phyloP scores from a whole-genome alignment of 1,139 yeast species.

The Kazachstania sp. region DNA sequence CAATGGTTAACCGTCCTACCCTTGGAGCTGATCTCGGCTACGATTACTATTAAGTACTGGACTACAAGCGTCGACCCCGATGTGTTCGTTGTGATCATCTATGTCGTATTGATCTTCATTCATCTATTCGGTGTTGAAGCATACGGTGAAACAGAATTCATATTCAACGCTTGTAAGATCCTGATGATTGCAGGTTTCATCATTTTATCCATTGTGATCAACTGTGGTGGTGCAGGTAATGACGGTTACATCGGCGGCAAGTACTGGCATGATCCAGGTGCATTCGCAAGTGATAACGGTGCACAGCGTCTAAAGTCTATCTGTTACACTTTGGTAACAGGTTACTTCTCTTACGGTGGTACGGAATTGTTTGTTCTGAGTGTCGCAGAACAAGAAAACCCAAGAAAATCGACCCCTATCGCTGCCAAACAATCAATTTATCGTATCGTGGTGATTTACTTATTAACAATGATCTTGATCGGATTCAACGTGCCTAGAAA shows the following conservation, averaged over 20 bases:
- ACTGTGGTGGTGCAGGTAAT: slow-evolving; percentile 54
- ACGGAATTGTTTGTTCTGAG: slow-evolving; percentile 73
- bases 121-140: slow-evolving; percentile 57
- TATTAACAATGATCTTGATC: slow-evolving; percentile 48
- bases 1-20: slow-evolving; percentile 75
- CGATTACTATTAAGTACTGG: slow-evolving; percentile 62
- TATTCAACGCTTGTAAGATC: slow-evolving; percentile 48
- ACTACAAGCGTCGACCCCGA: slow-evolving; percentile 46
- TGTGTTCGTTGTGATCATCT: slow-evolving; percentile 54
- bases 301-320: slow-evolving; percentile 53
- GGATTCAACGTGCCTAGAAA: slow-evolving; percentile 58
- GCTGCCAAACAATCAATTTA: slow-evolving; percentile 66
- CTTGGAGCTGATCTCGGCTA: slow-evolving; percentile 65
- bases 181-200: slow-evolving; percentile 53
- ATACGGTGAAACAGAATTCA: slow-evolving; percentile 63
- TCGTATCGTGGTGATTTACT: slow-evolving; percentile 55
- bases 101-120: slow-evolving; percentile 41
- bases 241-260: slow-evolving; percentile 40
- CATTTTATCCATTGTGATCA: slow-evolving; percentile 47
- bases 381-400: slow-evolving; percentile 75
- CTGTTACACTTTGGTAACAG: slow-evolving; percentile 66
- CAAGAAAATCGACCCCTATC: slow-evolving; percentile 55
- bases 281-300: slow-evolving; percentile 10
- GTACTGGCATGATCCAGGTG: slow-evolving; percentile 39
- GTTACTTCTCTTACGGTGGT: slow-evolving; percentile 78